A percentile compares a stretch with the other conserved stretches of the same genome.
phyloP scores from a whole-genome alignment of 1,139 yeast genomes.

The Lodderomyces metapsilosis region DNA sequence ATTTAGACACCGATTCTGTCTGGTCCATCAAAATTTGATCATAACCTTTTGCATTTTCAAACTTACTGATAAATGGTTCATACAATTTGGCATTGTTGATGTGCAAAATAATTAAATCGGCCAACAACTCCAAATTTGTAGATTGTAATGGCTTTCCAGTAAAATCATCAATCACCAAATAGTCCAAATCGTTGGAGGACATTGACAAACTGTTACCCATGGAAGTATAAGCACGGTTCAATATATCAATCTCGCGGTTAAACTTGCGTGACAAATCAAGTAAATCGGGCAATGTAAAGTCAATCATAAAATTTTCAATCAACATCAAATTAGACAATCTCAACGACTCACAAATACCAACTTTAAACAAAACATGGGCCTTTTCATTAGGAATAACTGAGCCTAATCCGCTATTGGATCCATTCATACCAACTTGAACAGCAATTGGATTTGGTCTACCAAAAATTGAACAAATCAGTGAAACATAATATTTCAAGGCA shows the following conservation, averaged over 20 bases:
- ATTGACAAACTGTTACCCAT: background rate
- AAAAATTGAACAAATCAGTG: constrained; percentile 50
- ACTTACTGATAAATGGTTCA: constrained; percentile 49
- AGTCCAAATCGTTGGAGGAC: background rate
- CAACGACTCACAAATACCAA: constrained; percentile 50
- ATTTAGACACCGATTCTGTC: constrained; percentile 37
- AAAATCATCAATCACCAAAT: constrained; percentile 13
- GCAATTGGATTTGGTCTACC: constrained; percentile 60
- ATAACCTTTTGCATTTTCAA: constrained; percentile 30
- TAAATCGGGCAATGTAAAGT: constrained; percentile 41
- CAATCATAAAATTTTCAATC: constrained; percentile 52
- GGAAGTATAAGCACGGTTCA: constrained; percentile 19
- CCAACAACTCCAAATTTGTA: constrained; percentile 36
- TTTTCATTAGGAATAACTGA: constrained; percentile 18
- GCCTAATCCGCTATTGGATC: constrained; percentile 21
- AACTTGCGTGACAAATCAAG: constrained; percentile 39
- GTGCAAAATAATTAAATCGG: constrained; percentile 46
- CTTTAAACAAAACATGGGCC: constrained; percentile 35
- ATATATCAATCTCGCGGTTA: constrained; percentile 37
- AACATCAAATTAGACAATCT: constrained; percentile 50
- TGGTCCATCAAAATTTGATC: constrained; percentile 29
- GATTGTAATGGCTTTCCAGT: constrained; percentile 27
- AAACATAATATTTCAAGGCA: constrained; percentile 46
- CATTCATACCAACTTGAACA: constrained; percentile 43
- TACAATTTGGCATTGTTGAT: constrained; percentile 52